These are phyloP conservation scores for Populus hybrid DNA, from an alignment of 441 rosid species.

Conservation along the genomic window DNA sequence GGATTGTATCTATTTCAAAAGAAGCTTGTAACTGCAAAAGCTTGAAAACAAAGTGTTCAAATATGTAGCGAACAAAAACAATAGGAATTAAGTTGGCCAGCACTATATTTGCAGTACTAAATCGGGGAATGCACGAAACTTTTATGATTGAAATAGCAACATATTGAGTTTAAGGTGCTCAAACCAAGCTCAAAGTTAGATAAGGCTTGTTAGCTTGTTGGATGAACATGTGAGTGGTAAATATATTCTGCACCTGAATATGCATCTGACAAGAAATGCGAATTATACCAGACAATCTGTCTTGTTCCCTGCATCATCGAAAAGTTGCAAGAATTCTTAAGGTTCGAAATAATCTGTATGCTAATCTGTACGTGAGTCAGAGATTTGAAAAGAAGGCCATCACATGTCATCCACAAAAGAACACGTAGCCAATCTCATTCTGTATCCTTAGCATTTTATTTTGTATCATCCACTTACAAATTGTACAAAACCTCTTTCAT, in stretches of 20 bases:
- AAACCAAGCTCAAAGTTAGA: not conserved
- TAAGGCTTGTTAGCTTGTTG: not conserved
- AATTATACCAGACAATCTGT: not conserved
- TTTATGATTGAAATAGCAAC: not conserved
- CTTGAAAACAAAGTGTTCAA: not conserved
- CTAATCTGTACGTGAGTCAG: not conserved
- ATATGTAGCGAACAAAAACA: not conserved
- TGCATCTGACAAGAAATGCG: not conserved
- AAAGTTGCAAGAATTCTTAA: not conserved
- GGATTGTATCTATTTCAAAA: not conserved
- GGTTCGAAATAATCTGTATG: not conserved
- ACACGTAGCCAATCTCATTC: not conserved
- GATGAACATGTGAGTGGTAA: not conserved
- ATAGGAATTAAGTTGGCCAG: not conserved
- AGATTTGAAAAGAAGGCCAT: not conserved
- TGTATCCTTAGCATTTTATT: not conserved
- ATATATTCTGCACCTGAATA: not conserved
- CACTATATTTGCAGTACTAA: not conserved
- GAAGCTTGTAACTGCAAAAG: not conserved
- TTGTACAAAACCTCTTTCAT: not conserved
- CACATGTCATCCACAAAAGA: not conserved
- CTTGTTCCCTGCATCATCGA: not conserved
- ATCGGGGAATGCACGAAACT: not conserved
- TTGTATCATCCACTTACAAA: not conserved
- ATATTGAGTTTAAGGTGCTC: not conserved